Base-by-base conservation (phyloP, 805 yeast genomes). In the Ogataea angusta region DNA sequence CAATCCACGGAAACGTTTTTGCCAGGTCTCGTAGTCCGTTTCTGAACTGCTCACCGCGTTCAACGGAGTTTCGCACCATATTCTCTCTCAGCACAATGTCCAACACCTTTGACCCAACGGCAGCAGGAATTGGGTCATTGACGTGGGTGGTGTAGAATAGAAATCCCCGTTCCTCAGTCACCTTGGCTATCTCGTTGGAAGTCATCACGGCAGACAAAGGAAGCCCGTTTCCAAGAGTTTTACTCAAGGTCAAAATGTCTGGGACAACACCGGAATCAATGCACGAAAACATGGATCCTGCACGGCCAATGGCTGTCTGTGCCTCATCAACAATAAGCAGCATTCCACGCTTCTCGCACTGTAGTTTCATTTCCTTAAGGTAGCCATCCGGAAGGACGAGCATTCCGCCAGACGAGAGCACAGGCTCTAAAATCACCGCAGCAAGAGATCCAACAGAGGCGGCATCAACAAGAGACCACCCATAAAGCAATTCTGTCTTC, bases 251-350 rank as follows among this genome's bases (percentile, higher is more conserved):
- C 13, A 57, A 37, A 24, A 64, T 62, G 45, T 64, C 66, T 2
- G 68, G 68, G 10, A 53, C 59, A 17, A 62, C 52, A 6, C 54
- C 59, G 17, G 48, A 54, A 15, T 49, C 53, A 41, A 61, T 64
- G 37, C 51, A 57, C 1, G 65, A 66, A 45, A 64, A 74, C 60
- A 73, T 68, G 45, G 69, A 68, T 31, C 80, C 80, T 30, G 70
- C 65, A 39, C 78, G 75, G 36, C 77, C 80, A 25, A 73, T 72
- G 14, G 78, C 78, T 10, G 78, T 72, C 53, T 73, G 78, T 23
- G 75, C 78, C 56, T 74, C 80, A 48, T 74, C 80, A 5, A 74
- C 72, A 46, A 74, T 74, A 63, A 74, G 58, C 40, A 74, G 63
- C 47, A 72, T 64, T 13, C 68, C 73, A 52, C 73, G 62, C 45